Evolutionary conservation across 441 rosid genomes (phyloP).

Genomic region (Adansonia grandidieri): DNA sequence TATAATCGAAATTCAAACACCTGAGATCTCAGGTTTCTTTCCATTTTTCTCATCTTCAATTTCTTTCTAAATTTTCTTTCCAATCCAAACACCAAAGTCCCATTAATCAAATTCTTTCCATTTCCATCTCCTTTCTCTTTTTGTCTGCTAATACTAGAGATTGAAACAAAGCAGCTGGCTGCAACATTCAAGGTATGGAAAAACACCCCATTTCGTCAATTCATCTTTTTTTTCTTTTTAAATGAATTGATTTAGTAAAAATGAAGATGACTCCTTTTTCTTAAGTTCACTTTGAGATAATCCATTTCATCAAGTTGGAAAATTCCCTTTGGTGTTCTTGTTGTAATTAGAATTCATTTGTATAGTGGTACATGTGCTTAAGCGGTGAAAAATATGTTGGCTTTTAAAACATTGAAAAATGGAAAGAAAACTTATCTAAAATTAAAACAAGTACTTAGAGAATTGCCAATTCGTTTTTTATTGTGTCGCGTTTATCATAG

Average conservation of each 20-base stretch:
- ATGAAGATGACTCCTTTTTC: neutral
- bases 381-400: no score
- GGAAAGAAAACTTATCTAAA: no score
- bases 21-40: conserved; percentile 9
- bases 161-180: neutral
- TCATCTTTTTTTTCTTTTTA: no score
- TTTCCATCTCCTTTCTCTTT: neutral
- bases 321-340: neutral
- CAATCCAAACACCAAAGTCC: neutral
- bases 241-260: neutral
- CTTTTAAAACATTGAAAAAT: no score
- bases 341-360: neutral
- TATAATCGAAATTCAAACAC: neutral
- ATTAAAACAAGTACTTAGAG: no score
- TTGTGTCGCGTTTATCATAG: no score
- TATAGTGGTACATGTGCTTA: no score
- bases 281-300: neutral
- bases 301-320: conserved; percentile 4
- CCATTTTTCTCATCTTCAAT: conserved; percentile 16
- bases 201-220: neutral
- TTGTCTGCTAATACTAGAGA: neutral
- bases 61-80: neutral
- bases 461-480: no score
- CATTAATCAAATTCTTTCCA: conserved; percentile 9
- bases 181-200: conserved; percentile 14